phyloP scores from a whole-genome alignment of 148 eudicot genomes.

The Rhododendron vialii region DNA sequence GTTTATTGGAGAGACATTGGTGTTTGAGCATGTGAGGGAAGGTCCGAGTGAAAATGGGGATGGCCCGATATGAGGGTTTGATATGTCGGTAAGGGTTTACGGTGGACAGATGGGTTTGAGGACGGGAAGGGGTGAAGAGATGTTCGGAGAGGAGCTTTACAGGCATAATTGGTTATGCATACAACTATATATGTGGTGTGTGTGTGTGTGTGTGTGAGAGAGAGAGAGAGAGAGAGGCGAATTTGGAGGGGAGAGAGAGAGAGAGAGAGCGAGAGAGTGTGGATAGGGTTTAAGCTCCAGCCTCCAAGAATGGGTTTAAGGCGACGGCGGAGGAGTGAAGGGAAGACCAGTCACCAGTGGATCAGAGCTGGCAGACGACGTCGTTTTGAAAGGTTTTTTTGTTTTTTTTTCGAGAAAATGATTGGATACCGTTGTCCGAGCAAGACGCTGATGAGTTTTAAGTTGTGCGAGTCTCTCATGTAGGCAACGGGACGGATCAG shows the following conservation, averaged over 20 bases:
- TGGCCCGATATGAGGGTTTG: conserved; percentile 25
- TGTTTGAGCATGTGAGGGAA: conserved; percentile 58
- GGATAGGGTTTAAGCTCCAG: background rate
- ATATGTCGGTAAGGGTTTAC: conserved; percentile 31
- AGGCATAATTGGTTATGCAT: conserved; percentile 28
- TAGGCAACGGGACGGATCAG: no score
- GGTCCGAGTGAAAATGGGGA: conserved; percentile 48
- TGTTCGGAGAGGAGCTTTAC: conserved; percentile 34
- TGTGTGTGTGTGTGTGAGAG: background rate
- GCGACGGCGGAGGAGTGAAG: background rate
- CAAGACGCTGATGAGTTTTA: no score
- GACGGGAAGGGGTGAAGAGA: conserved; percentile 37
- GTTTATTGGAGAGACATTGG: conserved; percentile 17
- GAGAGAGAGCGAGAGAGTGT: background rate
- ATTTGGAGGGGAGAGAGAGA: background rate
- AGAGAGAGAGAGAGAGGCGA: background rate
- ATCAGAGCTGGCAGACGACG: background rate
- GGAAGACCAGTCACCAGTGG: background rate
- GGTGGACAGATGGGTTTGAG: conserved; percentile 24
- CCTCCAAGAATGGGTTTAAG: background rate
- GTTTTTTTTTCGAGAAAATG: no score
- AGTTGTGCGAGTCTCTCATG: no score
- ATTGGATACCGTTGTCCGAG: no score
- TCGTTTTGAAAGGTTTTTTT: background rate
- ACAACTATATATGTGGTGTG: no score